Evolutionary conservation across 768 basidiomycete genomes (phyloP).

Genomic region (Phaeotremella skinneri): DNA sequence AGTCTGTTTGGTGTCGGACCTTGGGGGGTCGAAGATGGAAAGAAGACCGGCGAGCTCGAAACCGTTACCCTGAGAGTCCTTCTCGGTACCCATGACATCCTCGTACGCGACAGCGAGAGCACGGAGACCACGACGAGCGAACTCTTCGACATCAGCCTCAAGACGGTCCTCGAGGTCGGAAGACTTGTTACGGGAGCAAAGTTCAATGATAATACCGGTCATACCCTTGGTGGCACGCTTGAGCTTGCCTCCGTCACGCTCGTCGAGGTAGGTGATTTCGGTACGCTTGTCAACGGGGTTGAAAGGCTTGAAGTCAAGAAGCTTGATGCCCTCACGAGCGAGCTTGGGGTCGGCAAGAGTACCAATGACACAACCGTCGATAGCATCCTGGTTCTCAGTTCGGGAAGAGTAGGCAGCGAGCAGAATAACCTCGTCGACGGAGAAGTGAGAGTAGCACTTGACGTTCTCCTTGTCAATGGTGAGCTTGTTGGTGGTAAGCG

Average conservation of each 20-base stretch:
- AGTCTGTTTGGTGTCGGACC: constrained; percentile 97
- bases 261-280: constrained; percentile 95
- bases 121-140: constrained; percentile 91
- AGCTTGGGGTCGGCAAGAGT: constrained; percentile 69
- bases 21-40: constrained; percentile 96
- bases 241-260: constrained; percentile 79
- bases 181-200: constrained; percentile 96
- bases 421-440: constrained; percentile 84
- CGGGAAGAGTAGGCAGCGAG: constrained; percentile 94
- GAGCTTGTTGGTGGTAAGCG: constrained; percentile 98
- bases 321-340: constrained; percentile 89
- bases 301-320: constrained; percentile 98
- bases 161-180: constrained; percentile 85
- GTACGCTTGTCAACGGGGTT: constrained; percentile 99
- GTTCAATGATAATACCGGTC: constrained; percentile 97
- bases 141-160: constrained; percentile 94
- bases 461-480: constrained; percentile 92
- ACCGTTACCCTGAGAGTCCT: constrained; percentile 85
- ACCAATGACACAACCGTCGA: constrained; percentile 79
- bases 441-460: constrained; percentile 83
- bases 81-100: constrained; percentile 79
- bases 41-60: constrained; percentile 97
- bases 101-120: constrained; percentile 95
- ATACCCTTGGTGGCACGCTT: constrained; percentile 99
- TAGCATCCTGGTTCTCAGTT: constrained; percentile 98